Base-by-base conservation (phyloP, 2,329 filamentous ascomycete species). In the Aspergillus luchuensis region DNA sequence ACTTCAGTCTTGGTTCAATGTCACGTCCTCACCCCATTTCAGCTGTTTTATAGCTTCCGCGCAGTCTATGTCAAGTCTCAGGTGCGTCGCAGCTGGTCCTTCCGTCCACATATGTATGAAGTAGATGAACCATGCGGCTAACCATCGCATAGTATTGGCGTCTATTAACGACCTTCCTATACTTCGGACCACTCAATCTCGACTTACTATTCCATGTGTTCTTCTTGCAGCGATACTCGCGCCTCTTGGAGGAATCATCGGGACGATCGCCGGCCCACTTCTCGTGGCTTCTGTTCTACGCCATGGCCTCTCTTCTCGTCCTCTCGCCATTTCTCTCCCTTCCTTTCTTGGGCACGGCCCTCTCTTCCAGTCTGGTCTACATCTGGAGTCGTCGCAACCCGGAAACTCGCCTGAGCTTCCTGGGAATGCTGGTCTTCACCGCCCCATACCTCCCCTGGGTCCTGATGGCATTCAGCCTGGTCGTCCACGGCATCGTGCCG, bases 151-250 rank as follows among this genome's bases (percentile, higher is more conserved):
- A 97, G 92, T 98, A 97, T 78, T 99, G 95, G 95, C 90, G 95
- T 43, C 83, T 99, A n/a, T 72, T 97, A 43, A 96, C 94, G 2
- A 97, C 94, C 1, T 99, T 99, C 80, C 87, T 98, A 72, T 99
- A 98, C 81, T 98, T 98, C 74, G 95, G 95, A 2, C 93, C 94
- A 2, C 87, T 98, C 66, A 95, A 90, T 30, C 87, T 99, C 73
- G 95, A 98, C 76, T 88, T 99, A 43, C 84, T 98, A 68, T 98
- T 97, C 82, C 94, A 98, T 77, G 91, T 98, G 76, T 99, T 97
- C 85, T 99, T 99, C 80, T 89, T 97, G 60, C 93, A 97, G 75
- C 90, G 95, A 59, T 99, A 99, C 78, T 93, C 94, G 6, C 90
- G 95, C 54, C 89, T 98, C 47, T 87, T 99, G 50, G 95, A 99